Evolutionary conservation across 2,329 filamentous ascomycete genomes (phyloP).

Genomic region (Phaeophleospora eucalypticola): DNA sequence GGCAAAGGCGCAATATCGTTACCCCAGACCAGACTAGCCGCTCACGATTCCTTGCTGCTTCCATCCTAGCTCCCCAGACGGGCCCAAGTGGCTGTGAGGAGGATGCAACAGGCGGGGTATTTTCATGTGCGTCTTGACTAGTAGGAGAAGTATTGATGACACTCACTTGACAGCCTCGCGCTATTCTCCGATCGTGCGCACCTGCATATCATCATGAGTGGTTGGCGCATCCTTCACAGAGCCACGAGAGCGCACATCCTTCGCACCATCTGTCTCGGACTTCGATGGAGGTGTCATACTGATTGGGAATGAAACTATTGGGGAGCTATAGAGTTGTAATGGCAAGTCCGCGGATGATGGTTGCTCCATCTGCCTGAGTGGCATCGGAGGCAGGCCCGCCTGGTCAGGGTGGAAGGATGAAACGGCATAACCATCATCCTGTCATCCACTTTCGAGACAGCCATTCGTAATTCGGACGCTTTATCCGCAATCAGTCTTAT

Average conservation of each 20-base stretch:
- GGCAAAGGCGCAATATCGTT: background rate
- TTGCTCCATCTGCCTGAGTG: too few relatives aligned
- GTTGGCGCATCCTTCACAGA: background rate
- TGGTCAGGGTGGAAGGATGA: background rate
- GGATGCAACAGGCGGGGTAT: conserved; percentile 3
- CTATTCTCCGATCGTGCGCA: conserved; percentile 1
- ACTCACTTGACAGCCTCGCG: background rate
- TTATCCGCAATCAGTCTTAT: too few relatives aligned
- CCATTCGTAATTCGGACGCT: too few relatives aligned
- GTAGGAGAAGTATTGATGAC: background rate
- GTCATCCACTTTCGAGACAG: too few relatives aligned
- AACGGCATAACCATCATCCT: background rate
- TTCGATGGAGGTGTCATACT: too few relatives aligned
- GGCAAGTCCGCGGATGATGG: too few relatives aligned
- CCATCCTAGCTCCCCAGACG: background rate
- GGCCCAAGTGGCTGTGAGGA: background rate
- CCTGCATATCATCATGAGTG: background rate
- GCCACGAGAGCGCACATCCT: background rate
- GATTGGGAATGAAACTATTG: too few relatives aligned
- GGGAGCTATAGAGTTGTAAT: too few relatives aligned
- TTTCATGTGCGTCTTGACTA: background rate
- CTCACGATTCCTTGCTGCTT: too few relatives aligned
- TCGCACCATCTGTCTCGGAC: background rate
- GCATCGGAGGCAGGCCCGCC: background rate
- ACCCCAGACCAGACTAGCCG: background rate